phyloP scores from a whole-genome alignment of 441 rosid genomes.

The Eruca vesicaria region DNA sequence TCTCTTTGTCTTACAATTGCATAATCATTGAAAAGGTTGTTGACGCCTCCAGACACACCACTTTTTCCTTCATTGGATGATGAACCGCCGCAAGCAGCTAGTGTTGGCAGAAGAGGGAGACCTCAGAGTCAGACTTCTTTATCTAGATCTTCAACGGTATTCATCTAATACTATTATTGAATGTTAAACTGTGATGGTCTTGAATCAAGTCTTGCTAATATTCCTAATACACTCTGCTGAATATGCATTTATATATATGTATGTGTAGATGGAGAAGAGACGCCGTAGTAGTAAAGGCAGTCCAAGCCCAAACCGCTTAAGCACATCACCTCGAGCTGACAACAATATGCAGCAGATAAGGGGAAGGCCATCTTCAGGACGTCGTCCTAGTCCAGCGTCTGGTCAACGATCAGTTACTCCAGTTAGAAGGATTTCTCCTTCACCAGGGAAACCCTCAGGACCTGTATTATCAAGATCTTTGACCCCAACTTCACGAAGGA shows the following conservation, averaged over 20 bases:
- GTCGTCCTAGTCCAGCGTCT: conserved; percentile 69
- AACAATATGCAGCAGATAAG: conserved; percentile 71
- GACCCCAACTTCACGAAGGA: conserved; percentile 79
- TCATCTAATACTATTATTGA: conserved; percentile 7
- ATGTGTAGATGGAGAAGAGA: conserved; percentile 90
- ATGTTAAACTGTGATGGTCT: conserved; percentile 7
- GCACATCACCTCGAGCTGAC: conserved; percentile 87
- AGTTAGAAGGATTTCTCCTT: conserved; percentile 73
- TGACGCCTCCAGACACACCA: conserved; percentile 99
- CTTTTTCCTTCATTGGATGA: conserved; percentile 95
- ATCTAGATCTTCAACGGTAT: conserved; percentile 95
- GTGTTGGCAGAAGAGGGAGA: conserved; percentile 73
- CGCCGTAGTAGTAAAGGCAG: conserved; percentile 92
- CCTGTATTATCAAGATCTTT: conserved; percentile 66
- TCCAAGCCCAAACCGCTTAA: conserved; percentile 92
- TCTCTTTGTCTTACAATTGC: conserved; percentile 37
- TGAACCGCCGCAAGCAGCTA: conserved; percentile 64
- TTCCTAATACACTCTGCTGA: conserved; percentile 1
- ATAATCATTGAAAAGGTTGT: conserved; percentile 66
- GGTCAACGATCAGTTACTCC: conserved; percentile 62
- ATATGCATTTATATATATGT: conserved; percentile 10
- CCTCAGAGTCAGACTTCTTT: conserved; percentile 85
- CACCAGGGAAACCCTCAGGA: conserved; percentile 54
- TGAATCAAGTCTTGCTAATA: conserved; percentile 7
- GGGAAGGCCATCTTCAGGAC: conserved; percentile 85